Percentiles rank a stretch among this genome's conserved stretches.
Evolutionary conservation across 345 rosid species (phyloP).

Genomic region (Gossypium ekmanianum): DNA sequence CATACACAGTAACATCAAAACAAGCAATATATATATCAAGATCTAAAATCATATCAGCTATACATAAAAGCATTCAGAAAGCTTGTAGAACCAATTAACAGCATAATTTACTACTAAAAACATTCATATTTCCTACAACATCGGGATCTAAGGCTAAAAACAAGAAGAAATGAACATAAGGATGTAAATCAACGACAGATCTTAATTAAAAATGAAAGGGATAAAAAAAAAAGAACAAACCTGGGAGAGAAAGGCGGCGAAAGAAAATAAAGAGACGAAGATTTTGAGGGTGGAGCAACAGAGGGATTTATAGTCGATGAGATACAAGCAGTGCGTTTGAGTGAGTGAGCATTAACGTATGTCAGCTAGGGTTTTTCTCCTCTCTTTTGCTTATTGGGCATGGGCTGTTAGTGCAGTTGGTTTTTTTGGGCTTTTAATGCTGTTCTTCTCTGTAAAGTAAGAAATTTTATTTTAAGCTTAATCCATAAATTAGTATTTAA

Average conservation of each 20-base stretch:
- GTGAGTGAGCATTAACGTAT: neutral
- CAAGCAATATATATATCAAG: neutral
- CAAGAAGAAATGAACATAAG: neutral
- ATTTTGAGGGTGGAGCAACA: neutral
- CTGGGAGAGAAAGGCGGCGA: conserved; percentile 5
- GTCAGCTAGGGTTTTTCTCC: neutral
- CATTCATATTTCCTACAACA: neutral
- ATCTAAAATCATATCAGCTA: neutral
- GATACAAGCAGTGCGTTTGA: neutral
- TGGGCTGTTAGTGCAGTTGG: neutral
- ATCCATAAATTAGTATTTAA: too few relatives aligned
- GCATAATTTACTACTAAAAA: neutral
- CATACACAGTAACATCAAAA: neutral
- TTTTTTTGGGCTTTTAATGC: neutral
- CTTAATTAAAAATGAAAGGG: neutral
- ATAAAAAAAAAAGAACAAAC: neutral
- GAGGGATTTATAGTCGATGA: neutral
- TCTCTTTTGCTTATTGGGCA: neutral
- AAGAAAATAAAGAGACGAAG: neutral
- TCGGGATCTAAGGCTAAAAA: neutral
- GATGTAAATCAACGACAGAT: neutral
- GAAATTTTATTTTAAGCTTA: too few relatives aligned
- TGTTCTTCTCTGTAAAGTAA: too few relatives aligned
- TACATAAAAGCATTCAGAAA: neutral
- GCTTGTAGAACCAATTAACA: neutral